A percentile compares a stretch with the other conserved stretches of the same genome.
Evolutionary conservation across 345 rosid genomes (phyloP).

Genomic region (Rubroshorea leprosula): DNA sequence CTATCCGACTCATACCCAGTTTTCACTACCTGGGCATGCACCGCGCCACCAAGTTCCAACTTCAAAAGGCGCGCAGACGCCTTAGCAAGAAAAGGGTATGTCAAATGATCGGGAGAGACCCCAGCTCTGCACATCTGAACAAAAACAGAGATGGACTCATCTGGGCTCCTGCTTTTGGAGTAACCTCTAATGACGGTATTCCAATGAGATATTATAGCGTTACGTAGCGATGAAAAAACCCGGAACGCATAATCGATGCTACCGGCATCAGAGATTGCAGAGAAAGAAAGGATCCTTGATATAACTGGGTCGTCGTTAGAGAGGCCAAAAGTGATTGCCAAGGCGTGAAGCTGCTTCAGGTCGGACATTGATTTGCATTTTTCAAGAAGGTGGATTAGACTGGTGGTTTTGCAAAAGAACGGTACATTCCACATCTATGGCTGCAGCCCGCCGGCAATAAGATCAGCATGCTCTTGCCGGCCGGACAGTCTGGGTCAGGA

Average conservation of each 20-base stretch:
- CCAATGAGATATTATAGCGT: constrained; percentile 50
- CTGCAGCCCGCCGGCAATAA: too few relatives aligned
- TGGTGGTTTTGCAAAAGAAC: background rate
- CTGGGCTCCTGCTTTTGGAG: constrained; percentile 48
- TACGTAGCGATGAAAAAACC: constrained; percentile 31
- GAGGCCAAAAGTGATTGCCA: constrained; percentile 44
- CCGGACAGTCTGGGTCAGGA: too few relatives aligned
- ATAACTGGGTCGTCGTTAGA: constrained; percentile 37
- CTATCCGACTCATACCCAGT: constrained; percentile 50
- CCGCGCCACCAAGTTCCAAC: constrained; percentile 30
- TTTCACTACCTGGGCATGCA: constrained; percentile 44
- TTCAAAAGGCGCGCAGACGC: constrained; percentile 53
- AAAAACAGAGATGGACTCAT: constrained; percentile 40
- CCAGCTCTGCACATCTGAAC: constrained; percentile 50
- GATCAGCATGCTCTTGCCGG: too few relatives aligned
- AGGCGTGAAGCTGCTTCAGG: constrained; percentile 54
- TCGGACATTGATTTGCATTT: constrained; percentile 49
- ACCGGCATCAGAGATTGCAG: constrained; percentile 43
- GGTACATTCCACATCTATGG: background rate
- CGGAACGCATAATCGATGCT: constrained; percentile 44
- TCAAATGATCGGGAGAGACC: constrained; percentile 52
- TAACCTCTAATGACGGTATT: constrained; percentile 58
- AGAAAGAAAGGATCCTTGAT: constrained; percentile 44
- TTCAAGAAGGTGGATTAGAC: constrained; percentile 17
- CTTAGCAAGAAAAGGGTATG: constrained; percentile 68